These are phyloP conservation scores for Trichoderma brevicompactum DNA, from an alignment of 2,329 filamentous ascomycete genomes.

Conservation along the genomic window DNA sequence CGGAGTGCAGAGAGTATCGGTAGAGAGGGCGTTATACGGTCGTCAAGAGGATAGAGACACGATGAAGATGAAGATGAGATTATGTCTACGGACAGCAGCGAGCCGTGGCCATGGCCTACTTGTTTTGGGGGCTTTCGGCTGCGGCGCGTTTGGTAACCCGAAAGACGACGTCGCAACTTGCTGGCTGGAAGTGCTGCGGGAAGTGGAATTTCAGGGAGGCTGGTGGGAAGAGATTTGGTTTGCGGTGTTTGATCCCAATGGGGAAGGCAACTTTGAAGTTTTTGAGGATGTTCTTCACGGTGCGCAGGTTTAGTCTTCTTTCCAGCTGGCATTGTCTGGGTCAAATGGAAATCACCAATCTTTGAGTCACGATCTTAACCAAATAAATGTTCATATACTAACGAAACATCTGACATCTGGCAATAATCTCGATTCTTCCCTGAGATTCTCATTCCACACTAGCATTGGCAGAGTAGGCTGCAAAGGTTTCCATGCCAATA, in stretches of 20 bases:
- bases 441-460: no score
- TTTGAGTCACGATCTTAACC: no score
- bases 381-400: no score
- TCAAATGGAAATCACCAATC: no score
- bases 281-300: slow-evolving; percentile 53
- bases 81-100: slow-evolving; percentile 64
- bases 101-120: slow-evolving; percentile 59
- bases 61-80: slow-evolving; percentile 66
- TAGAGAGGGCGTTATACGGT: slow-evolving; percentile 46
- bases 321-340: no score
- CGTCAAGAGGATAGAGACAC: slow-evolving; percentile 51
- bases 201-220: slow-evolving; percentile 64
- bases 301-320: slow-evolving; percentile 37
- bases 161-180: slow-evolving; percentile 63
- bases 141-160: slow-evolving; percentile 69
- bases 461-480: no score
- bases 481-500: no score
- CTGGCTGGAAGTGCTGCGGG: slow-evolving; percentile 64
- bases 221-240: slow-evolving; percentile 69
- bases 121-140: slow-evolving; percentile 71
- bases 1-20: slow-evolving; percentile 29
- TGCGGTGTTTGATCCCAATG: slow-evolving; percentile 58
- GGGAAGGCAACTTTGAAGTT: slow-evolving; percentile 55
- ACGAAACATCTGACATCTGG: no score
- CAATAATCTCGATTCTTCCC: no score